A percentile compares a stretch with the other conserved stretches of the same genome.
phyloP scores from a whole-genome alignment of 371 early-diverging fungal genomes.

The Sporodiniella umbellata region DNA sequence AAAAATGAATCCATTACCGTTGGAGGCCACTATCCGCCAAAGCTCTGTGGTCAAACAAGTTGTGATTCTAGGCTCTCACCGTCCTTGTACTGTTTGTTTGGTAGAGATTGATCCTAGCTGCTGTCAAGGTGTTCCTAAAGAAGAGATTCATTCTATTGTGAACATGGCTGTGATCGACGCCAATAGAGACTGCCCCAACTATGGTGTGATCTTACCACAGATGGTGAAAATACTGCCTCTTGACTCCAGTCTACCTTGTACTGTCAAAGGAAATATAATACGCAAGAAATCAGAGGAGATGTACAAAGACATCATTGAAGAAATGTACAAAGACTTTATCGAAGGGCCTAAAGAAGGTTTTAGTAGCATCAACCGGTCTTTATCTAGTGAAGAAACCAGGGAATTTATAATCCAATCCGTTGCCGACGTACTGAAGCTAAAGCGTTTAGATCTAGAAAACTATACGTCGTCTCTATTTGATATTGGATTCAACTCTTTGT shows the following conservation, averaged over 20 bases:
- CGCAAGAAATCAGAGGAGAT: constrained; percentile 14
- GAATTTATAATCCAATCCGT: constrained; percentile 3
- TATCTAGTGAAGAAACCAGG: constrained; percentile 5
- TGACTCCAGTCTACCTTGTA: constrained; percentile 6
- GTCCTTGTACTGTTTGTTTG: constrained; percentile 28
- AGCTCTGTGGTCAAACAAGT: constrained; percentile 18
- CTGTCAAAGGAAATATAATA: constrained; percentile 18
- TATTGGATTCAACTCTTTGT: constrained; percentile 23
- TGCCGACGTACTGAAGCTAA: constrained; percentile 7
- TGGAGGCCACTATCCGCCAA: constrained; percentile 28
- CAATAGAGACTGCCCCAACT: constrained; percentile 33
- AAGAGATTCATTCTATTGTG: constrained; percentile 19
- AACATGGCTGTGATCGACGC: constrained; percentile 28
- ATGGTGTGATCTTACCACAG: constrained; percentile 33
- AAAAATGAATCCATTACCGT: constrained; percentile 43
- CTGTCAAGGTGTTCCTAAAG: background rate
- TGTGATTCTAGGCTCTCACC: constrained; percentile 28
- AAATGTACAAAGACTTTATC: constrained; percentile 26
- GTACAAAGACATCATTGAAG: constrained; percentile 21
- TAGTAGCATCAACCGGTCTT: background rate
- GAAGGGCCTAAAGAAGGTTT: constrained; percentile 1
- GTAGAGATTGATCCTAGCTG: constrained; percentile 3
- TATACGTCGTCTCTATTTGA: constrained; percentile 20
- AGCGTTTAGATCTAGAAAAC: constrained; percentile 5
- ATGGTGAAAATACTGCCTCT: constrained; percentile 20